These are phyloP conservation scores for Daucus carota DNA, from an alignment of 129 eudicot species.

Conservation along the genomic window DNA sequence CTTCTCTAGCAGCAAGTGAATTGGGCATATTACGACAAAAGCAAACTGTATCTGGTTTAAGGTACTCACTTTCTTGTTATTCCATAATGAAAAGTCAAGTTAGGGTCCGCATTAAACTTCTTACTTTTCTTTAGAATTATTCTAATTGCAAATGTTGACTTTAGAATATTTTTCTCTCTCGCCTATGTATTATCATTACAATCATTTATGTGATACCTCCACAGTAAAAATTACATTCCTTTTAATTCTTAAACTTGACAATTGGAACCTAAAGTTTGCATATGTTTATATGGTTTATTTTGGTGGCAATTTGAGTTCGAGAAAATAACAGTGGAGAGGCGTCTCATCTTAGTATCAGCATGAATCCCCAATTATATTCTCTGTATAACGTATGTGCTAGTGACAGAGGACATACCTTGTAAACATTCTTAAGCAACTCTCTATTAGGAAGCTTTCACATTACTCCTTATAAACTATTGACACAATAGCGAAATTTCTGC, in stretches of 20 bases:
- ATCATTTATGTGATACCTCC: not conserved
- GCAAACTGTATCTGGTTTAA: conserved; percentile 70
- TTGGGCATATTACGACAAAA: conserved; percentile 70
- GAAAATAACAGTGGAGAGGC: not conserved
- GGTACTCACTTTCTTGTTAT: conserved; percentile 30
- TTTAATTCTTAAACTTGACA: not conserved
- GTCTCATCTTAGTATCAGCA: not conserved
- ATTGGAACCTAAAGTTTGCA: not conserved
- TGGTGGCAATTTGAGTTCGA: not conserved
- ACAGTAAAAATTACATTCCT: not conserved
- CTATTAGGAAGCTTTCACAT: not conserved
- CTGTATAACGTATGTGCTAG: not conserved
- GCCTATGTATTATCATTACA: not conserved
- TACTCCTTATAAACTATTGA: conserved; percentile 3
- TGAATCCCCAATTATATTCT: not conserved
- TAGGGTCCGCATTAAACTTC: not conserved
- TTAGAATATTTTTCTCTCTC: not conserved
- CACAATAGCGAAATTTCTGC: conserved; percentile 22
- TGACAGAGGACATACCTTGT: not conserved
- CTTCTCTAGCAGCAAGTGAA: conserved; percentile 60
- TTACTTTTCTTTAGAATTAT: not conserved
- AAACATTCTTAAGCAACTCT: not conserved
- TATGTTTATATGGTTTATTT: not conserved
- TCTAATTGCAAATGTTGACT: not conserved
- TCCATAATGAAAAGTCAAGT: not conserved